Evolutionary conservation across 352 stramenopile genomes (phyloP).

Genomic region (Phytophthora lateralis): DNA sequence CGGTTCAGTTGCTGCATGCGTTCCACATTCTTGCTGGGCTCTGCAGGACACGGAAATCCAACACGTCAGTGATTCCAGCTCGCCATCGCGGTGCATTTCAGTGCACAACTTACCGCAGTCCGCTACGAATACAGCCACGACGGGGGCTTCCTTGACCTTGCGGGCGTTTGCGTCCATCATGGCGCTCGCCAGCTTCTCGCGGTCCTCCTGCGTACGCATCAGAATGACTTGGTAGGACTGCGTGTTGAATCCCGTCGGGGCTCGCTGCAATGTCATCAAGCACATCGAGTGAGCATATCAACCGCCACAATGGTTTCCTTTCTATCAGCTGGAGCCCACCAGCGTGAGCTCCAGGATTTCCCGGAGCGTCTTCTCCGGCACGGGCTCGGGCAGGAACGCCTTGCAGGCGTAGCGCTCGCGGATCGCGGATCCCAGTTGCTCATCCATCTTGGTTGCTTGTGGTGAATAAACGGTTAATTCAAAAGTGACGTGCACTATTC

Average conservation of each 20-base stretch:
- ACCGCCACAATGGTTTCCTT: not conserved
- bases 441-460: slow-evolving; percentile 16
- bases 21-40: slow-evolving; percentile 67
- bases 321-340: slow-evolving; percentile 18
- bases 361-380: slow-evolving; percentile 56
- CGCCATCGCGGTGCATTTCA: not conserved
- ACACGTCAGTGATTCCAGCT: not conserved
- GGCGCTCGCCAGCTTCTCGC: slow-evolving; percentile 52
- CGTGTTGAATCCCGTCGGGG: slow-evolving; percentile 75
- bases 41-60: slow-evolving; percentile 18
- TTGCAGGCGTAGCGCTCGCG: slow-evolving; percentile 32
- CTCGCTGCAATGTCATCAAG: slow-evolving; percentile 37
- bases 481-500: slow-evolving; percentile 18
- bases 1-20: slow-evolving; percentile 68
- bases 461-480: slow-evolving; percentile 8
- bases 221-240: slow-evolving; percentile 71
- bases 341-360: slow-evolving; percentile 71
- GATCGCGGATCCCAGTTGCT: slow-evolving; percentile 24
- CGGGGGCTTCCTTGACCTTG: slow-evolving; percentile 68
- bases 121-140: slow-evolving; percentile 71
- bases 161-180: slow-evolving; percentile 66
- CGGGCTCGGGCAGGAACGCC: slow-evolving; percentile 41
- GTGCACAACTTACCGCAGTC: slow-evolving; percentile 51
- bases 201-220: slow-evolving; percentile 54
- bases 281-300: not conserved